These are phyloP conservation scores for Candida tibetensis DNA, from an alignment of 805 yeast genomes.

Conservation along the genomic window DNA sequence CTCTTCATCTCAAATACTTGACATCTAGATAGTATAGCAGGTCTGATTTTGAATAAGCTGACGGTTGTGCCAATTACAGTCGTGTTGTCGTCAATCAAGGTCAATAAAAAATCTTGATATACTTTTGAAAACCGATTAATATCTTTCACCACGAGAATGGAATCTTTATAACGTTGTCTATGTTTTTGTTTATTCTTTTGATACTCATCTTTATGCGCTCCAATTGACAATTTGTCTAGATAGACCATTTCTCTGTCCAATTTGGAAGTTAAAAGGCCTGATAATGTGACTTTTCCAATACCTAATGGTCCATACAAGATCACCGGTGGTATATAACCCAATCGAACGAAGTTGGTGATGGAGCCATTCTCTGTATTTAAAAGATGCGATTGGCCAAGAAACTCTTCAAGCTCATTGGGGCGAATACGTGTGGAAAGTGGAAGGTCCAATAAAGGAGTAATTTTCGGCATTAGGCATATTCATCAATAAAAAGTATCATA, in stretches of 20 bases:
- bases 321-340: constrained; percentile 77
- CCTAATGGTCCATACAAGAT: constrained; percentile 97
- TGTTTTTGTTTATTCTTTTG: background rate
- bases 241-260: background rate
- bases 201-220: background rate
- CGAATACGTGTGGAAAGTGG: constrained; percentile 72
- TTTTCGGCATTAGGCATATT: background rate
- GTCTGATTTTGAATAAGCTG: constrained; percentile 69
- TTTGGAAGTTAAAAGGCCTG: constrained; percentile 21
- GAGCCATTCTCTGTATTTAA: constrained; percentile 60
- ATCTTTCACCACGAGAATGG: background rate
- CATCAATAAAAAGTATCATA: no score
- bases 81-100: constrained; percentile 80
- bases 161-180: background rate
- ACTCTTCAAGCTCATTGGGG: constrained; percentile 67
- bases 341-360: constrained; percentile 59
- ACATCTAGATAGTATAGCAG: constrained; percentile 82
- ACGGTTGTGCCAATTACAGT: constrained; percentile 86
- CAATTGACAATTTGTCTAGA: background rate
- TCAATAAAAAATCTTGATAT: constrained; percentile 86
- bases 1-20: constrained; percentile 69
- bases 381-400: constrained; percentile 83
- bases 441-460: background rate
- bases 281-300: constrained; percentile 88
- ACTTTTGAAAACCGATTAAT: constrained; percentile 67